Conservation (phyloP, 805 yeast genomes). For the Wickerhamiella vanderwaltii region DNA sequence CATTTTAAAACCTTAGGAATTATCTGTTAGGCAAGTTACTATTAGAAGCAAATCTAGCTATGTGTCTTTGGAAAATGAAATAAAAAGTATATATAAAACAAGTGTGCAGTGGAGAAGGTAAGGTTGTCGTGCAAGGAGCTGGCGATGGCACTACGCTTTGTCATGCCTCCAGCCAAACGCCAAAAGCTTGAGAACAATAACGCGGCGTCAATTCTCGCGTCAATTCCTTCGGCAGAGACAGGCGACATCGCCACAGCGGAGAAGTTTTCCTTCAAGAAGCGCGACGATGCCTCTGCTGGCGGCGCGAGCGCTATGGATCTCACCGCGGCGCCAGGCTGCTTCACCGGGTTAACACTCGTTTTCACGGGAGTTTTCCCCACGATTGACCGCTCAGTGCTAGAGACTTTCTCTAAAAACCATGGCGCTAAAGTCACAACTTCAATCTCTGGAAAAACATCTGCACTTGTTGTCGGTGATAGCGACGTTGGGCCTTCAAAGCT, state of each 20-base stretch:
- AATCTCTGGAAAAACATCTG: slow-evolving; percentile 75
- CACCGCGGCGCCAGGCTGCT: slow-evolving; percentile 47
- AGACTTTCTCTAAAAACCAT: slow-evolving; percentile 62
- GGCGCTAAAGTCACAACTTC: slow-evolving; percentile 84
- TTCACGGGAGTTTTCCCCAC: slow-evolving; percentile 84
- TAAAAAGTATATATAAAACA: too few species aligned
- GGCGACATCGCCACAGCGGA: slow-evolving; percentile 36
- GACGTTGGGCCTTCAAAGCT: slow-evolving; percentile 97
- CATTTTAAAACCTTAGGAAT: too few species aligned
- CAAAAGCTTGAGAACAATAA: background rate
- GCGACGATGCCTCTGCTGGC: background rate
- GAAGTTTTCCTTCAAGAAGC: slow-evolving; percentile 36
- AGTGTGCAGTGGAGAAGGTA: too few species aligned
- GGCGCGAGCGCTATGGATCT: too few species aligned
- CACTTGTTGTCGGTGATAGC: slow-evolving; percentile 74
- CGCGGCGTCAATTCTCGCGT: slow-evolving; percentile 33
- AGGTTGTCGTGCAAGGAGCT: too few species aligned
- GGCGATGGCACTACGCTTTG: too few species aligned
- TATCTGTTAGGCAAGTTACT: too few species aligned
- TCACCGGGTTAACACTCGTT: slow-evolving; percentile 79
- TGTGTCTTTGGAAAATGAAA: too few species aligned
- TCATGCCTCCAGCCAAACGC: too few species aligned
- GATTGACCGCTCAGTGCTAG: slow-evolving; percentile 64
- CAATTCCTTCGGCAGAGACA: slow-evolving; percentile 65
- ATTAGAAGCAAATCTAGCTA: too few species aligned